Conservation (phyloP, 2,329 filamentous ascomycete species). For the Sarocladium kiliense region DNA sequence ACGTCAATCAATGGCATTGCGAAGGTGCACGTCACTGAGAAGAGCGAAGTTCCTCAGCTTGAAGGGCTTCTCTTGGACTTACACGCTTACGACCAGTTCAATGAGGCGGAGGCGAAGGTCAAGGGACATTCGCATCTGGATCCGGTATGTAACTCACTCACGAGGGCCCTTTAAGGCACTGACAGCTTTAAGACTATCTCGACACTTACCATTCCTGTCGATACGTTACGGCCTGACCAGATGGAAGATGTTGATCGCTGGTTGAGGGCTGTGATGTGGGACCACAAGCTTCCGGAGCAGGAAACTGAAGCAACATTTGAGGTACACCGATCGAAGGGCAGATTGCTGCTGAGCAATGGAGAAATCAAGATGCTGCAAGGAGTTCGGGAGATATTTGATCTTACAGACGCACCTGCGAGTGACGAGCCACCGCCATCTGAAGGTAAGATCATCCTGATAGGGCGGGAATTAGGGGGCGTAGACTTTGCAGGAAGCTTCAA, state of each 20-base stretch:
- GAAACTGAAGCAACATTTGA: constrained; percentile 52
- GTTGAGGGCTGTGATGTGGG: constrained; percentile 82
- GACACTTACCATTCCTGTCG: constrained; percentile 69
- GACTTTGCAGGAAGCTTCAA: constrained; percentile 45
- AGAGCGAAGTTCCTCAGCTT: constrained; percentile 73
- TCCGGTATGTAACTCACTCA: constrained; percentile 50
- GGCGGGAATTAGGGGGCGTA: constrained; percentile 46
- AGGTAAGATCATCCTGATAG: constrained; percentile 62
- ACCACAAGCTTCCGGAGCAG: constrained; percentile 53
- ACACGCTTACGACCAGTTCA: constrained; percentile 85
- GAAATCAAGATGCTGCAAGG: constrained; percentile 77
- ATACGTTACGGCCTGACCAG: constrained; percentile 50
- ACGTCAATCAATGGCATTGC: constrained; percentile 85
- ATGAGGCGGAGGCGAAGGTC: constrained; percentile 61
- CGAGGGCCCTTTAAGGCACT: neutral
- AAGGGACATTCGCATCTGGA: constrained; percentile 91
- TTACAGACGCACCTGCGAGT: constrained; percentile 57
- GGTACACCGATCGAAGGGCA: constrained; percentile 83
- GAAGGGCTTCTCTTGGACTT: constrained; percentile 85
- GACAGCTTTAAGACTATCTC: constrained; percentile 63
- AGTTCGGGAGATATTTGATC: constrained; percentile 89
- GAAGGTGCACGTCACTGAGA: constrained; percentile 74
- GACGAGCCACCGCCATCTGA: constrained; percentile 21
- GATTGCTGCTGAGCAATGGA: constrained; percentile 61
- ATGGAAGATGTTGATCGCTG: constrained; percentile 68